Conservation (phyloP, 2,329 filamentous ascomycete species). For the Xylaria hypoxylon region DNA sequence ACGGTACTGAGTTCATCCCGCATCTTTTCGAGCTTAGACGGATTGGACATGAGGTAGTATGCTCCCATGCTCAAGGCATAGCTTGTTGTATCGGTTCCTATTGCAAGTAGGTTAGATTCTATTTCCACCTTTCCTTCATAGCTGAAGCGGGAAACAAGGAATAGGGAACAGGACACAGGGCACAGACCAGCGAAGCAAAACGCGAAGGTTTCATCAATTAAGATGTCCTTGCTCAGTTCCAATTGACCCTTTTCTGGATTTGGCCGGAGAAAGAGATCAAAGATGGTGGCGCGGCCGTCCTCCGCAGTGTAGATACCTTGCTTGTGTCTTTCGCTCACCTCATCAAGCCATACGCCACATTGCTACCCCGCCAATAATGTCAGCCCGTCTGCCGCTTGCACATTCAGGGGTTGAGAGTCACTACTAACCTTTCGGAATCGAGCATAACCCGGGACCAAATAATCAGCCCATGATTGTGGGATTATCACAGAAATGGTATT, state of each 20-base stretch:
- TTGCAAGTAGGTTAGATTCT: neutral
- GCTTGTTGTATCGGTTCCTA: conserved; percentile 33
- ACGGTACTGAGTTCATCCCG: conserved; percentile 24
- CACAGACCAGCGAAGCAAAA: conserved; percentile 34
- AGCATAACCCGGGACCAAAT: conserved; percentile 32
- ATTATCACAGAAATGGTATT: conserved; percentile 22
- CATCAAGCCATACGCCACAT: conserved; percentile 32
- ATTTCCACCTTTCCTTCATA: too few relatives aligned
- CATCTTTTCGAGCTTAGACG: conserved; percentile 29
- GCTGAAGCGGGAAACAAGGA: neutral
- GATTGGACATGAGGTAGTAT: conserved; percentile 33
- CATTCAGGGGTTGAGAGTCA: neutral
- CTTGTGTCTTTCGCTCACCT: conserved; percentile 21
- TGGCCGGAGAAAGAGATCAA: conserved; percentile 31
- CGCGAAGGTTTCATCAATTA: conserved; percentile 31
- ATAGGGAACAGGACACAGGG: neutral
- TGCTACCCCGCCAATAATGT: conserved; percentile 16
- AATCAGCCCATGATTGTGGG: conserved; percentile 24
- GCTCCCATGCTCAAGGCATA: conserved; percentile 31
- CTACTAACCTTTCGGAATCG: conserved; percentile 31
- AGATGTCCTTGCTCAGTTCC: conserved; percentile 18
- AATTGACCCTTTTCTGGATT: conserved; percentile 29
- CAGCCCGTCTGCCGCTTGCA: neutral
- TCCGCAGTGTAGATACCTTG: conserved; percentile 28
- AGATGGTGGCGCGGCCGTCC: conserved; percentile 25